phyloP scores from a whole-genome alignment of 108 stramenopile species.

The Seminavis robusta region DNA sequence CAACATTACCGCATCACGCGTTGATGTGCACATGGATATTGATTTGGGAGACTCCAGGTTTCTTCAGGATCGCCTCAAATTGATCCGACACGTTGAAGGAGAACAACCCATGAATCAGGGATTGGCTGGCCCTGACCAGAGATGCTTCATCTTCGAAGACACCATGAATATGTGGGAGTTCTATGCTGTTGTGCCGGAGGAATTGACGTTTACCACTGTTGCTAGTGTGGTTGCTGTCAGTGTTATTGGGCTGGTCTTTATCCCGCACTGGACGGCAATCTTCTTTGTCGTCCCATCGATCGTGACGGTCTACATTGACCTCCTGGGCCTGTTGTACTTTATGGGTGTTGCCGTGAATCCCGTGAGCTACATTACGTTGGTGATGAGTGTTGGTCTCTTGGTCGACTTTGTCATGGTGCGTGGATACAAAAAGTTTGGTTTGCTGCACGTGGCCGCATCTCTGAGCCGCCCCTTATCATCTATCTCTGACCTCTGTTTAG shows the following conservation, averaged over 20 bases:
- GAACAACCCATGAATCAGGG: slow-evolving; percentile 11
- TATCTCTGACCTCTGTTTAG: too few relatives aligned
- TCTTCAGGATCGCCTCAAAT: slow-evolving; percentile 5
- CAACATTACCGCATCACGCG: slow-evolving; percentile 7
- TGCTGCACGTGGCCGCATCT: too few relatives aligned
- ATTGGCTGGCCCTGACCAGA: neutral
- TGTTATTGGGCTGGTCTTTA: slow-evolving; percentile 8
- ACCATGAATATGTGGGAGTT: slow-evolving; percentile 16
- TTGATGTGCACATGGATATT: slow-evolving; percentile 2
- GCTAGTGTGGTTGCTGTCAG: slow-evolving; percentile 9
- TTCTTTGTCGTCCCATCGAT: slow-evolving; percentile 13
- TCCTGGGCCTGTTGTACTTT: slow-evolving; percentile 6
- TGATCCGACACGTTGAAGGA: neutral
- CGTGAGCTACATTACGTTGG: slow-evolving; percentile 29
- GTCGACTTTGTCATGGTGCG: slow-evolving; percentile 27
- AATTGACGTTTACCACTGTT: slow-evolving; percentile 15
- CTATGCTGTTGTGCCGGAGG: slow-evolving; percentile 6
- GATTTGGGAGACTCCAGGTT: slow-evolving; percentile 4
- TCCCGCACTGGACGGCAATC: too few relatives aligned
- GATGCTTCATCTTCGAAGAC: slow-evolving; percentile 9
- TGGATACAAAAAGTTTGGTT: too few relatives aligned
- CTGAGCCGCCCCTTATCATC: too few relatives aligned
- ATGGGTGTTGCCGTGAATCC: slow-evolving; percentile 9
- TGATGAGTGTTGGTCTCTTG: slow-evolving; percentile 23
- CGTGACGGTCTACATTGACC: slow-evolving; percentile 8